Percentiles rank a stretch among this genome's conserved stretches.
Evolutionary conservation across 805 yeast species (phyloP).

Genomic region (Candida hungchunana): DNA sequence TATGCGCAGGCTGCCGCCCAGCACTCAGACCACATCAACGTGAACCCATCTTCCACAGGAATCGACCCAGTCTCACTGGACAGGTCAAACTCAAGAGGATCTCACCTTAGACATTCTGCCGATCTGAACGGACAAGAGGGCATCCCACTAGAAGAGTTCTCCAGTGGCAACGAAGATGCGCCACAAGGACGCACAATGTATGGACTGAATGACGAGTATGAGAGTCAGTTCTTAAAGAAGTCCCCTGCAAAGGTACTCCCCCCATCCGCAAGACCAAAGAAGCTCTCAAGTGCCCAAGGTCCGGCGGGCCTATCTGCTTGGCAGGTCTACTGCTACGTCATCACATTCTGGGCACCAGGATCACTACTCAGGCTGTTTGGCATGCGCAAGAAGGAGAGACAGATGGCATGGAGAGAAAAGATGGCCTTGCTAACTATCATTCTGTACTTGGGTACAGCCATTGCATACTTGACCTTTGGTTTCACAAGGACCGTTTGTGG

Average conservation of each 20-base stretch:
- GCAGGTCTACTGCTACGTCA: constrained; percentile 71
- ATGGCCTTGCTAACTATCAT: constrained; percentile 80
- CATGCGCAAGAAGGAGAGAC: constrained; percentile 72
- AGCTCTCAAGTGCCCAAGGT: constrained; percentile 8
- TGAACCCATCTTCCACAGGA: constrained; percentile 72
- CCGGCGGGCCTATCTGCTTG: constrained; percentile 43
- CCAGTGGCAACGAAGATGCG: constrained; percentile 9
- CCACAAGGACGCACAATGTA: constrained; percentile 45
- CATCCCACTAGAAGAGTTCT: constrained; percentile 21
- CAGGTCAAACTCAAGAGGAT: constrained; percentile 14
- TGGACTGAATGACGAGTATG: constrained; percentile 59
- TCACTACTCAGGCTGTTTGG: constrained; percentile 70
- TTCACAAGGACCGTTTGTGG: constrained; percentile 79
- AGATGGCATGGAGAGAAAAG: constrained; percentile 96
- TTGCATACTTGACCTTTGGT: constrained; percentile 89
- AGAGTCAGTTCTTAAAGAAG: constrained; percentile 19
- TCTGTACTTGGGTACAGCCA: constrained; percentile 64
- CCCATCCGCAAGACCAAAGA: constrained; percentile 8
- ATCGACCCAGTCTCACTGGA: constrained; percentile 45
- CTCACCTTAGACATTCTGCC: constrained; percentile 8
- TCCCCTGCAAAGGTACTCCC: constrained; percentile 6
- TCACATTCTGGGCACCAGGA: constrained; percentile 93
- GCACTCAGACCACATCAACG: constrained; percentile 55
- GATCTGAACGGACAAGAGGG: constrained; percentile 12
- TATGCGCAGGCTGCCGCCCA: constrained; percentile 71